Evolutionary conservation across 73 alveolate genomes (phyloP), one percentile per base, ranked within the genome.

Genomic region (Durusdinium trenchii): DNA sequence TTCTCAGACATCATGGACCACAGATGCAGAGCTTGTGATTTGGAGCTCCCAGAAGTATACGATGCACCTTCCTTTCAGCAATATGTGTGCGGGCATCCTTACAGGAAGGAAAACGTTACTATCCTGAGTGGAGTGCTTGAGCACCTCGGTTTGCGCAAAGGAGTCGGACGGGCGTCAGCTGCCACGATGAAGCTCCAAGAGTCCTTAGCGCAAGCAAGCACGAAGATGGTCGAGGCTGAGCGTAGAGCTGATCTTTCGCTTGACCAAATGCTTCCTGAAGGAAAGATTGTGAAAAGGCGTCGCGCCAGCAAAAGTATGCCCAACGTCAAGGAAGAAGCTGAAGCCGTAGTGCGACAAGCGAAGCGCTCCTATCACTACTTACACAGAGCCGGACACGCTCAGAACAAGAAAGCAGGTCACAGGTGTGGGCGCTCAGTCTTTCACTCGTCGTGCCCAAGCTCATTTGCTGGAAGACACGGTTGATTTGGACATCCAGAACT

Each of bases 401-500:
- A 51, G 95, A 16, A 20, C 82, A 1, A 38, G 95, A 32, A 85
- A 85, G 79, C 78, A 51, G 16, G 95, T 36, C 23, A 7, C 9
- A 28, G 95, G 82, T 6, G 6, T 54, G 0, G 71, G 82, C 2
- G 81, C 76, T 45, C 95, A 85, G 60, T 32, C 30, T 38, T 36
- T 85, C 28, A 35, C 62, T 45, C 73, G 61, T 3, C 71, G 95
- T 12, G 51, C 50, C 57, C 95, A 85, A 57, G 40, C 3, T 10
- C 18, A 6, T 6, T 30, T 85, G 42, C 45, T 43, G 4, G 52
- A 36, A 18, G 61, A 43, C 57, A 85, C 95, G 5, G 78, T 48
- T 57, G 95, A 85, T 35, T 50, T 85, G 46, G 95, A 85, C 95
- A 61, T 85, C 46, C 61, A 85, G 23, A 85, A 85, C 30, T 6